A percentile compares a stretch with the other conserved stretches of the same genome.
phyloP scores from a whole-genome alignment of 1,284 basidiomycete genomes.

The Hemileia vastatrix region DNA sequence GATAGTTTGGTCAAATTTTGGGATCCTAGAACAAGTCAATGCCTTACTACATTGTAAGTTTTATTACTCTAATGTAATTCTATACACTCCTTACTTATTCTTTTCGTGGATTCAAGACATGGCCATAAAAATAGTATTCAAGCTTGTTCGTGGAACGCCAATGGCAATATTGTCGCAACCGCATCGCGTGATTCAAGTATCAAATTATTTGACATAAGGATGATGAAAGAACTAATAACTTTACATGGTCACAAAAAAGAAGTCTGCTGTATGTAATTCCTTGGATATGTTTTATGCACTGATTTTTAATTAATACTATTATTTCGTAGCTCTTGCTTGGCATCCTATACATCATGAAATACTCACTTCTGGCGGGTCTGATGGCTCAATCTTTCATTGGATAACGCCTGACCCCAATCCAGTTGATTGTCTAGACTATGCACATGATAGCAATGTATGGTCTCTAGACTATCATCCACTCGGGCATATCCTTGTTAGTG shows the following conservation, averaged over 20 bases:
- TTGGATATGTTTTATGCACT: constrained; percentile 6
- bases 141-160: constrained; percentile 80
- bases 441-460: constrained; percentile 97
- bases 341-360: constrained; percentile 81
- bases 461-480: constrained; percentile 88
- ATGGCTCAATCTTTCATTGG: constrained; percentile 89
- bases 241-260: constrained; percentile 94
- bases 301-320: not conserved
- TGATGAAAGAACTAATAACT: constrained; percentile 85
- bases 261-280: constrained; percentile 72
- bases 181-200: constrained; percentile 88
- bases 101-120: constrained; percentile 52
- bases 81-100: not conserved
- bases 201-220: constrained; percentile 93
- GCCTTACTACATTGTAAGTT: constrained; percentile 70
- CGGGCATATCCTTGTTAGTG: constrained; percentile 83
- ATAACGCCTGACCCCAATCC: constrained; percentile 58
- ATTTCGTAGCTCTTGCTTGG: constrained; percentile 68
- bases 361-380: constrained; percentile 83
- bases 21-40: constrained; percentile 84
- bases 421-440: constrained; percentile 71
- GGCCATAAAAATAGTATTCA: constrained; percentile 97
- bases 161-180: constrained; percentile 84
- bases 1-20: constrained; percentile 99
- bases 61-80: not conserved